Conservation (phyloP, 1,284 basidiomycete species). For the Pisolithus thermaeus region DNA sequence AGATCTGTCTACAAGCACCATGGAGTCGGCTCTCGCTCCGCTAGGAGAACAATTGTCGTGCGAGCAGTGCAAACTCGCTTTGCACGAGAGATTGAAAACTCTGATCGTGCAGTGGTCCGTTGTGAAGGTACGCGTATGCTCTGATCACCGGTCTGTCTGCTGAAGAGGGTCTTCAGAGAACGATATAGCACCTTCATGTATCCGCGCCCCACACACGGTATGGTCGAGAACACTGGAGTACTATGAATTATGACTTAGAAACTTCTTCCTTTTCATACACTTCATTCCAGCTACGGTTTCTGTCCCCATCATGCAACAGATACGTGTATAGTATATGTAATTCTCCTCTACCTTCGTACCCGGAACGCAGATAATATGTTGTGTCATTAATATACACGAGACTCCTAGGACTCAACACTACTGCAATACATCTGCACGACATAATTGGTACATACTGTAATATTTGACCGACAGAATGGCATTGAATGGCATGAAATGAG, state of each 20-base stretch:
- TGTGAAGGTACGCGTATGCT: constrained; percentile 50
- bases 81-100: constrained; percentile 61
- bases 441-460: neutral
- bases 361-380: neutral
- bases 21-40: constrained; percentile 57
- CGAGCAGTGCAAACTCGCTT: constrained; percentile 52
- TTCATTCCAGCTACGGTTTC: too few species aligned
- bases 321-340: neutral
- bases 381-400: neutral
- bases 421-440: constrained; percentile 12
- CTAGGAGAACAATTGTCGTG: constrained; percentile 54
- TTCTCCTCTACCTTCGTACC: neutral
- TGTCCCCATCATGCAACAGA: too few species aligned
- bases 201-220: neutral
- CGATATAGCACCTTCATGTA: constrained; percentile 20
- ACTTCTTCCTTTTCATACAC: too few species aligned
- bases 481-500: too few species aligned
- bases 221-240: neutral
- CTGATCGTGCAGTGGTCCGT: constrained; percentile 71
- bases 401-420: constrained; percentile 2
- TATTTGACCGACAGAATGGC: neutral
- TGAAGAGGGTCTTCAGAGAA: constrained; percentile 24
- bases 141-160: neutral
- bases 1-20: constrained; percentile 55
- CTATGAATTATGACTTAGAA: neutral